Percentiles rank a stretch among this genome's conserved stretches.
Conservation (phyloP, 73 alveolate species). For the Effrenium voratum region DNA sequence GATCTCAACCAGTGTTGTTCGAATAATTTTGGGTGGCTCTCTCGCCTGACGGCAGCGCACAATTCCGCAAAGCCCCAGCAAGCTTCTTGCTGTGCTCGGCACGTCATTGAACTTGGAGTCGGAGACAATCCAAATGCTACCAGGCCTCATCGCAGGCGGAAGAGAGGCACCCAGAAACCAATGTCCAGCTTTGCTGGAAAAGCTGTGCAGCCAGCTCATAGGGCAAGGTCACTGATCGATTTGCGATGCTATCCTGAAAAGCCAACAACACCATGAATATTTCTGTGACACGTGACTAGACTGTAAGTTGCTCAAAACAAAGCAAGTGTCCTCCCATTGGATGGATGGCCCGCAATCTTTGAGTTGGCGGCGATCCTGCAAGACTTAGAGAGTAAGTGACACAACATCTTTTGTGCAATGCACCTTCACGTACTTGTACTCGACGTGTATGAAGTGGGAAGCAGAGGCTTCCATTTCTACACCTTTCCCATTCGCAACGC, state of each 20-base stretch:
- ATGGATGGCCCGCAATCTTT: slow-evolving; percentile 84
- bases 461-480: slow-evolving; percentile 37
- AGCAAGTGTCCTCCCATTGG: slow-evolving; percentile 48
- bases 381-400: neutral
- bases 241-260: slow-evolving; percentile 64
- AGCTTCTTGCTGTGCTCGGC: neutral
- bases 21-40: slow-evolving; percentile 73
- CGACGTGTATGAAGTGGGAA: slow-evolving; percentile 42
- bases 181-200: neutral
- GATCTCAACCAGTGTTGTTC: slow-evolving; percentile 89
- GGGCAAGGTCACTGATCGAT: slow-evolving; percentile 67
- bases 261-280: neutral
- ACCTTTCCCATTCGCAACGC: neutral
- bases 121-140: slow-evolving; percentile 83
- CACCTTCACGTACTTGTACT: slow-evolving; percentile 80
- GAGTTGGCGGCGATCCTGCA: slow-evolving; percentile 76
- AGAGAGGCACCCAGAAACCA: neutral
- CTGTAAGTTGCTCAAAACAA: neutral
- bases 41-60: neutral
- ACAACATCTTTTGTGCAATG: neutral
- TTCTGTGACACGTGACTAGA: too few relatives aligned
- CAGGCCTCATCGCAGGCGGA: slow-evolving; percentile 27
- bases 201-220: slow-evolving; percentile 22
- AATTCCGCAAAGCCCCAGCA: neutral
- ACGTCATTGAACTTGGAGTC: slow-evolving; percentile 82